A percentile compares a stretch with the other conserved stretches of the same genome.
Conservation (phyloP, 129 eudicot genomes). For the Lonicera japonica region DNA sequence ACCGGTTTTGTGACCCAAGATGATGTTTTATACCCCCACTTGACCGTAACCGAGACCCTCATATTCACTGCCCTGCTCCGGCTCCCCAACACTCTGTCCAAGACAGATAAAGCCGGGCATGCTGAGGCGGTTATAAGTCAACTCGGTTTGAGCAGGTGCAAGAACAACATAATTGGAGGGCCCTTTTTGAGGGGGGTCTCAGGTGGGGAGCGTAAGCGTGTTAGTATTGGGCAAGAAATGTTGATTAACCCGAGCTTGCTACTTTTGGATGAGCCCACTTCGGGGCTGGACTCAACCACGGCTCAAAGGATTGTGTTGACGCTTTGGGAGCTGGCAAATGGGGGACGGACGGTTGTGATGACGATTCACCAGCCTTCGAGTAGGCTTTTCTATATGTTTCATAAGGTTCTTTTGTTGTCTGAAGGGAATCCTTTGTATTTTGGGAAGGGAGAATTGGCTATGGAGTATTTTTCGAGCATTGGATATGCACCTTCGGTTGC, state of each 20-base stretch:
- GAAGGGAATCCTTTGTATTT: constrained; percentile 75
- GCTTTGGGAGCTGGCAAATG: constrained; percentile 57
- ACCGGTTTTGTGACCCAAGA: constrained; percentile 86
- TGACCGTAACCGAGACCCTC: constrained; percentile 74
- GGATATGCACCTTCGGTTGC: constrained; percentile 63
- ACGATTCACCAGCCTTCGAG: constrained; percentile 93
- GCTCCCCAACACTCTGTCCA: constrained; percentile 39
- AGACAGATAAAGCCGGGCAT: constrained; percentile 26
- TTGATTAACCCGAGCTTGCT: constrained; percentile 75
- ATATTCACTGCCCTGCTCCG: constrained; percentile 71
- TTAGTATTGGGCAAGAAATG: constrained; percentile 94
- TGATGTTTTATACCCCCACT: constrained; percentile 66
- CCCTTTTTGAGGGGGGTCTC: constrained; percentile 57
- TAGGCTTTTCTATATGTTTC: constrained; percentile 83
- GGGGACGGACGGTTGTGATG: constrained; percentile 76
- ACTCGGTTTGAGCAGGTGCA: constrained; percentile 59
- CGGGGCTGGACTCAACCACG: constrained; percentile 87
- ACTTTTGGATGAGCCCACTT: constrained; percentile 86
- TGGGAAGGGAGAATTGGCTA: constrained; percentile 57
- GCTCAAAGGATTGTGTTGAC: constrained; percentile 79
- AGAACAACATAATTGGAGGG: constrained; percentile 54
- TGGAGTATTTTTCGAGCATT: constrained; percentile 52
- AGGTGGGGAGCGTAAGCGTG: constrained; percentile 86
- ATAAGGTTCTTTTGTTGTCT: constrained; percentile 64
- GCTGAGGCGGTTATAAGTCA: constrained; percentile 58